These are phyloP conservation scores for Rhamnella rubrinervis DNA, from an alignment of 331 rosid genomes.

Conservation along the genomic window DNA sequence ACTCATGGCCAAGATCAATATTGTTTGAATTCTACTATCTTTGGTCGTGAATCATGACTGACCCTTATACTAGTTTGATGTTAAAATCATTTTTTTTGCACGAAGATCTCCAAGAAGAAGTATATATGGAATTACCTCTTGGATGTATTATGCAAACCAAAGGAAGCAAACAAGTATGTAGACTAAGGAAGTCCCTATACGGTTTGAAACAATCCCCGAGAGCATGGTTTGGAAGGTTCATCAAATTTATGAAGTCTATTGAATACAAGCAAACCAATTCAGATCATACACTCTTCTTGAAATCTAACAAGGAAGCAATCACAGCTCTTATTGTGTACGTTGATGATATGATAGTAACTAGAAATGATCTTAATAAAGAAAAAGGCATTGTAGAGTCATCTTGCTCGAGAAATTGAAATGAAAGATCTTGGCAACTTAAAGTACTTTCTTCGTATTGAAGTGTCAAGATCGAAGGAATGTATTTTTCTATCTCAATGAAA, in stretches of 20 bases:
- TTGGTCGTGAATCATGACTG: too few relatives aligned
- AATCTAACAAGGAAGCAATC: not conserved
- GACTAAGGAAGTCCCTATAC: not conserved
- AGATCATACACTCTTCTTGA: slow-evolving; percentile 1
- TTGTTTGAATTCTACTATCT: too few relatives aligned
- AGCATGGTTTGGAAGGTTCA: slow-evolving; percentile 11
- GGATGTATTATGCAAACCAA: not conserved
- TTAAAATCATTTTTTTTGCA: too few relatives aligned
- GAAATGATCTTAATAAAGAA: slow-evolving; percentile 6
- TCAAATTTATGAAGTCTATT: not conserved
- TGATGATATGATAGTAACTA: not conserved
- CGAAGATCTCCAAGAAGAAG: too few relatives aligned
- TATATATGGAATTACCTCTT: not conserved
- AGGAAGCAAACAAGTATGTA: not conserved
- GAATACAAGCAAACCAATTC: not conserved
- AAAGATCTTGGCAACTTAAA: not conserved
- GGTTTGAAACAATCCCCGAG: slow-evolving; percentile 1
- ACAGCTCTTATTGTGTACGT: not conserved
- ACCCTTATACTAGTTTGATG: too few relatives aligned
- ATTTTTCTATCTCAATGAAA: slow-evolving; percentile 4
- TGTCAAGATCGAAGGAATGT: not conserved
- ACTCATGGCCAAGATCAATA: too few relatives aligned
- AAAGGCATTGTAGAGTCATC: not conserved
- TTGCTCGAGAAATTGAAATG: not conserved
- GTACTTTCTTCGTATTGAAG: not conserved